phyloP scores from a whole-genome alignment of 768 basidiomycete genomes.

The Rhodosporidiobolus odoratus region DNA sequence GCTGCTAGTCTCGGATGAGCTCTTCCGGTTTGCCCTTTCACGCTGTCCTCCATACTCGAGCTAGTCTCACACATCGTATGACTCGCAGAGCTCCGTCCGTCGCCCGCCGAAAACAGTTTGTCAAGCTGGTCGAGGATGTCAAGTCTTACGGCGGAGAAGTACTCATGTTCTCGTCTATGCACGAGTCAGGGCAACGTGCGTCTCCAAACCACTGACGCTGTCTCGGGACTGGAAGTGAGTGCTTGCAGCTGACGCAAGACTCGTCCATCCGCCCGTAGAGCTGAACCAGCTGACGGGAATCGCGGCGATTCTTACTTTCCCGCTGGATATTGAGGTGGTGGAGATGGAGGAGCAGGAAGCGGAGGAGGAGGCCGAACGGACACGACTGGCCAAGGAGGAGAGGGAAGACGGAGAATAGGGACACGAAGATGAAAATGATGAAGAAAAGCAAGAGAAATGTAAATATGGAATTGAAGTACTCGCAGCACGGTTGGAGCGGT shows the following conservation, averaged over 20 bases:
- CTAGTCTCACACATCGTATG: background rate
- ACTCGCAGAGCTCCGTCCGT: slow-evolving; percentile 71
- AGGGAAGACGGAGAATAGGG: background rate
- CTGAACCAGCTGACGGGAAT: slow-evolving; percentile 93
- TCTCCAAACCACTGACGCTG: slow-evolving; percentile 19
- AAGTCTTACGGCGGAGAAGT: slow-evolving; percentile 85
- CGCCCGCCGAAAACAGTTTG: slow-evolving; percentile 70
- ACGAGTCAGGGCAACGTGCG: slow-evolving; percentile 95
- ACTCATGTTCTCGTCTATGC: slow-evolving; percentile 98
- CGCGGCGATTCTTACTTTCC: slow-evolving; percentile 92
- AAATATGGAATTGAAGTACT: too few species aligned
- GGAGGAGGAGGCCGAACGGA: slow-evolving; percentile 15
- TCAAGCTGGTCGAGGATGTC: slow-evolving; percentile 80
- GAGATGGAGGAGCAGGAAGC: slow-evolving; percentile 84
- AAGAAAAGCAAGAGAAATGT: too few species aligned
- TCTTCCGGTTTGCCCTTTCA: slow-evolving; percentile 63
- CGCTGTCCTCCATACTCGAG: too few species aligned
- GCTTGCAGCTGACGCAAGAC: too few species aligned
- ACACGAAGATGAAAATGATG: too few species aligned
- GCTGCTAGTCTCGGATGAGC: slow-evolving; percentile 85
- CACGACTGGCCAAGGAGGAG: background rate
- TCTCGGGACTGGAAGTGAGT: too few species aligned
- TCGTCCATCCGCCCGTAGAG: slow-evolving; percentile 61
- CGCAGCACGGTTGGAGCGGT: too few species aligned
- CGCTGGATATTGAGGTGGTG: slow-evolving; percentile 88